A percentile compares a stretch with the other conserved stretches of the same genome.
Evolutionary conservation across 805 yeast species (phyloP).

Genomic region (Ogataea chonburiensis): DNA sequence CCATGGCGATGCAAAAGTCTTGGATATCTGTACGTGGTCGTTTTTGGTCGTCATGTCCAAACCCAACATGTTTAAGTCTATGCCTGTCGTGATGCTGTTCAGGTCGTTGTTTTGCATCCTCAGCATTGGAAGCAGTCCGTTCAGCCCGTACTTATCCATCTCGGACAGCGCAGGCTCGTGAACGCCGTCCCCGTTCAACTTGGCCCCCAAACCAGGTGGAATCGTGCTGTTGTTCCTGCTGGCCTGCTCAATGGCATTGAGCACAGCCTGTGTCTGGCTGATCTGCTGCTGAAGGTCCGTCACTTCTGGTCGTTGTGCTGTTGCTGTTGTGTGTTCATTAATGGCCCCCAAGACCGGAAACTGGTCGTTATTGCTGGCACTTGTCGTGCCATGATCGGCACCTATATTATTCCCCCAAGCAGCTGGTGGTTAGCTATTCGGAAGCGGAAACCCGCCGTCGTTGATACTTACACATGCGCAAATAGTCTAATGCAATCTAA

Average conservation of each 20-base stretch:
- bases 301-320: conserved; percentile 12
- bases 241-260: conserved; percentile 27
- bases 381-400: conserved; percentile 11
- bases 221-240: conserved; percentile 12
- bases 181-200: conserved; percentile 3
- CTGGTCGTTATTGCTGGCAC: conserved; percentile 21
- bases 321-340: conserved; percentile 8
- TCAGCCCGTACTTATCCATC: conserved; percentile 64
- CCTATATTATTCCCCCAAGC: conserved; percentile 13
- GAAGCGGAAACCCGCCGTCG: neutral
- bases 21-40: conserved; percentile 45
- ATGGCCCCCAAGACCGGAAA: conserved; percentile 30
- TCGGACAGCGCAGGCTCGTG: conserved; percentile 30
- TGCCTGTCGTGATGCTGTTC: conserved; percentile 68
- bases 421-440: conserved; percentile 7
- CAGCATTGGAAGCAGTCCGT: conserved; percentile 59
- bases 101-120: conserved; percentile 63
- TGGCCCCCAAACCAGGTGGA: conserved; percentile 14
- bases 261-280: conserved; percentile 26
- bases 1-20: conserved; percentile 90
- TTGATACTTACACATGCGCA: conserved; percentile 8
- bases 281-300: conserved; percentile 25
- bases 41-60: conserved; percentile 50
- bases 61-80: conserved; percentile 67
- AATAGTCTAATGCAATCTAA: conserved; percentile 4